Evolutionary conservation across 73 alveolate species (phyloP), one percentile per base, ranked within the genome.

Genomic region (Halteria grandinella): DNA sequence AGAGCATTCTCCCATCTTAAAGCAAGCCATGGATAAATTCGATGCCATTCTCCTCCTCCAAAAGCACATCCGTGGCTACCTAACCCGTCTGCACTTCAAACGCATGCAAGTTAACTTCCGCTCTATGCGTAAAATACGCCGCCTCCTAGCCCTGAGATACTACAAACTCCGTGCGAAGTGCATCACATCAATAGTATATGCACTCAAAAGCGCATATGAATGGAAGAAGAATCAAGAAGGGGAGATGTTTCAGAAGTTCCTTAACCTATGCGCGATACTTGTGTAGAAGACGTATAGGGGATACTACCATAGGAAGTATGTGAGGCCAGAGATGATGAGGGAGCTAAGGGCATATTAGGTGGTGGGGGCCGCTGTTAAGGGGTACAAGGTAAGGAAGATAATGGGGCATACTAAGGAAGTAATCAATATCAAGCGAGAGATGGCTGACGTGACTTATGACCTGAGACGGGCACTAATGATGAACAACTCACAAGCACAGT

Each of bases 211-310:
- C 17, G 50, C 81, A 11, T 18, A 33, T 24, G 17, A 44, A 62
- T 54, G 31, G 36, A 18, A 33, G 18, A 45, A 40, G 43, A 12
- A 44, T 20, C 15, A 20, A 31, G 28, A 49, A 17, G 72, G 62
- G 24, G 66, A 79, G 11, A 48, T 79, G 43, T 79, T 18, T 25
- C 7, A 48, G 25, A 36, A 62, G 53, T 79, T 27, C 63, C 1
- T 48, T 32, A 48, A 25, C 28, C 89, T 64, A 24, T 79, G 89
- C 64, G 82, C 69, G 11, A 25, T 34, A 0, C 20, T 79, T 2
- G 66, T 79, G 15, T 50, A 79, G 31, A 79, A 79, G 54, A 32
- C 18, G 21, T 79, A 75, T 69, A 63, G 69, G 51, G 89, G 89
- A 0, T 66, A 79, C 34, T 32, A 33, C 40, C 43, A 47, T 3